Evolutionary conservation across 371 early-diverging fungal species (phyloP), one percentile per base, ranked within the genome.

Genomic region (Mortierella sp.): DNA sequence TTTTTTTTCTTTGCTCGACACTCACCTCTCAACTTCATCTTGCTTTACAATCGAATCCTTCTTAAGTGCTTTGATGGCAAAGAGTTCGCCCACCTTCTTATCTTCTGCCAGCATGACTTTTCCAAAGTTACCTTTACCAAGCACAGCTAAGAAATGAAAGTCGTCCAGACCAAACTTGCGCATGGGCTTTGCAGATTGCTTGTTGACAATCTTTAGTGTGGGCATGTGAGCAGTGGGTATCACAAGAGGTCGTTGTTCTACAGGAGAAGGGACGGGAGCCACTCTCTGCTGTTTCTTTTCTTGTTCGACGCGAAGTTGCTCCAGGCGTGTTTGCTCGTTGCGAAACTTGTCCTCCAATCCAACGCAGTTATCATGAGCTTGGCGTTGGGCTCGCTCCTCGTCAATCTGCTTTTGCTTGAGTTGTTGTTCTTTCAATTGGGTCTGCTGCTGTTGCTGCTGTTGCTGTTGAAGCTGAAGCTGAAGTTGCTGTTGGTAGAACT

Each of bases 41-140:
- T 90, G 87, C 66, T 94, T 91, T 57, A 95, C 89, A 43, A 96
- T 93, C 73, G 93, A 93, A 66, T 95, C 94, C 86, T 99, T 99
- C 80, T 95, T 97, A 16, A 99, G 89, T 0, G 97, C 94, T 87
- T 99, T 99, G 75, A 99, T 93, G 11, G 98, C 99, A 69, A 93
- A 95, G 20, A 95, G 87, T 60, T 92, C 87, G 32, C 89, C 86
- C 12, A 88, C 85, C 57, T 77, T 79, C 66, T 79, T 79, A 64
- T 96, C 93, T 75, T 94, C 93, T 0, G 96, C 94, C 52, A 99
- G 88, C 87, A 98, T 92, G 20, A 97, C 96, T 88, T 85, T 98
- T 71, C 98, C 98, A 90, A 97, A 98, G 79, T 94, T 96, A 37
- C 98, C 99, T 73, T 92, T 94, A 40, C 99, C 99, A 9, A 99